Evolutionary conservation across 129 eudicot genomes (phyloP).

Genomic region (Pseudognaphalium luteoalbum): DNA sequence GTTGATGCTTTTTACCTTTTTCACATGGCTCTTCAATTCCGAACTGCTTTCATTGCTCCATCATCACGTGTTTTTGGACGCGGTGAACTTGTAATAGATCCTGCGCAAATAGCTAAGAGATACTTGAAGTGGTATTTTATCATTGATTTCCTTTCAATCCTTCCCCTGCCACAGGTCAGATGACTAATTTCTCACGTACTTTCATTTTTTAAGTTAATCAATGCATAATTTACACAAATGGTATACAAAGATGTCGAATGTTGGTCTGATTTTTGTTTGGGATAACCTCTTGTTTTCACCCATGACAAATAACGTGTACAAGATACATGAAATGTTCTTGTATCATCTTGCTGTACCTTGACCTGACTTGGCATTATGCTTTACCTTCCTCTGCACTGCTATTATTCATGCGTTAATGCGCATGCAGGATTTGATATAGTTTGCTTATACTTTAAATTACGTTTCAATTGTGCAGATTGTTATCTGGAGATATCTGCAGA

Average conservation of each 20-base stretch:
- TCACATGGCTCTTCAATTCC: constrained; percentile 89
- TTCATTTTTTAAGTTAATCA: background rate
- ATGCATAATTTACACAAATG: background rate
- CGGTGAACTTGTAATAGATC: constrained; percentile 96
- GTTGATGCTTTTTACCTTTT: constrained; percentile 82
- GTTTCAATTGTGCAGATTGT: constrained; percentile 61
- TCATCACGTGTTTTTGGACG: constrained; percentile 97
- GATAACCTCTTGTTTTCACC: background rate
- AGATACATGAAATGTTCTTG: background rate
- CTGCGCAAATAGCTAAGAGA: constrained; percentile 78
- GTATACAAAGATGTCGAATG: background rate
- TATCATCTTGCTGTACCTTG: background rate
- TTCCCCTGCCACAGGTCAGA: constrained; percentile 93
- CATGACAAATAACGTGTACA: background rate
- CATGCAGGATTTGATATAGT: background rate
- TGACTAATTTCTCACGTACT: constrained; percentile 11
- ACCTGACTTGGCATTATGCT: background rate
- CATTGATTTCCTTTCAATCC: constrained; percentile 80
- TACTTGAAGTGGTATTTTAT: constrained; percentile 78
- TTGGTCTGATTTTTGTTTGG: background rate
- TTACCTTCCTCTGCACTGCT: background rate
- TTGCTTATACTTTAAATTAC: constrained; percentile 10
- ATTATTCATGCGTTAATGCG: background rate
- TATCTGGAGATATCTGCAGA: constrained; percentile 79
- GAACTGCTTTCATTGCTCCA: constrained; percentile 94